These are phyloP conservation scores for Leucocoprinus birnbaumii DNA, from an alignment of 768 basidiomycete species.

Conservation along the genomic window DNA sequence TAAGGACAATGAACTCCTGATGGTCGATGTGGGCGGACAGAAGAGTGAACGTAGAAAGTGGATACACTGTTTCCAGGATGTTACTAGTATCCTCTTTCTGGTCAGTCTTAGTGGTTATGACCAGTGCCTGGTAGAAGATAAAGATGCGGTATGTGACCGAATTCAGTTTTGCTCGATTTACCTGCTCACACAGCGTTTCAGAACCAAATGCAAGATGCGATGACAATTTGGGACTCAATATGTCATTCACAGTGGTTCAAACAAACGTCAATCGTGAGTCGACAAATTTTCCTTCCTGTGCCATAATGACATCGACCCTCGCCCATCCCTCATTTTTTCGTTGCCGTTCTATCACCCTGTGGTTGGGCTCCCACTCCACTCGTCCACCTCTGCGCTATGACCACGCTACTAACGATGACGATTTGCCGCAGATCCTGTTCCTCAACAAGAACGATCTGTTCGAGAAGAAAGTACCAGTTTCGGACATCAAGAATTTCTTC, in stretches of 20 bases:
- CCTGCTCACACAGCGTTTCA: slow-evolving; percentile 21
- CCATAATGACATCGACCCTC: slow-evolving; percentile 22
- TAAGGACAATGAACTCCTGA: slow-evolving; percentile 79
- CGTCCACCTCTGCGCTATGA: background rate
- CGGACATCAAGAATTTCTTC: slow-evolving; percentile 88
- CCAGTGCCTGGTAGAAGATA: slow-evolving; percentile 91
- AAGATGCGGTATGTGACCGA: slow-evolving; percentile 67
- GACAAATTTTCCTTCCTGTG: background rate
- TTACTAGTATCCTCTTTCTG: slow-evolving; percentile 89
- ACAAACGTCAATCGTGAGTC: slow-evolving; percentile 84
- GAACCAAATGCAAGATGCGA: slow-evolving; percentile 99
- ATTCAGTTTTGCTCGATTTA: background rate
- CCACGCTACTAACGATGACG: background rate
- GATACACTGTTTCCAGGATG: slow-evolving; percentile 95
- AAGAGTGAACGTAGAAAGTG: slow-evolving; percentile 92
- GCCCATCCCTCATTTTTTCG: background rate
- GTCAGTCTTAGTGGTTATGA: slow-evolving; percentile 93
- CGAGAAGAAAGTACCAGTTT: slow-evolving; percentile 73
- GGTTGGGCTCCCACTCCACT: slow-evolving; percentile 2
- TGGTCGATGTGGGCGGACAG: slow-evolving; percentile 94
- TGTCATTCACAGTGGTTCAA: slow-evolving; percentile 98
- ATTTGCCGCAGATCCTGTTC: slow-evolving; percentile 74
- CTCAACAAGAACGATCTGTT: slow-evolving; percentile 97
- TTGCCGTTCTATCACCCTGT: background rate
- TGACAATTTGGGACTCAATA: slow-evolving; percentile 99